Conservation (phyloP, 2,329 filamentous ascomycete species). For the Trichoderma guizhouense region DNA sequence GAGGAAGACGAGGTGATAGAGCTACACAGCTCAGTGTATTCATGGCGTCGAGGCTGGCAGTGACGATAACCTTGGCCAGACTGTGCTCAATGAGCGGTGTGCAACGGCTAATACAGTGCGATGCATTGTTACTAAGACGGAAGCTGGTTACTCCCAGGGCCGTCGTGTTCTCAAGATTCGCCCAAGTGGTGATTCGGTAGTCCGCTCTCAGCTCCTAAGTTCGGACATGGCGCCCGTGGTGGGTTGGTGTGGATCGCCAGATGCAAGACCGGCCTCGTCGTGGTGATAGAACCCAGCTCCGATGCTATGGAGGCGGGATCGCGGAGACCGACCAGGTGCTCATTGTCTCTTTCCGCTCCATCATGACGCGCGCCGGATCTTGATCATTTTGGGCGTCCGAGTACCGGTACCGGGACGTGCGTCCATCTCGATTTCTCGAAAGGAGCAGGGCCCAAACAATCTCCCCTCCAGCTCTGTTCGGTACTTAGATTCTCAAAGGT, state of each 20-base stretch:
- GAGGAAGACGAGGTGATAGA: background rate
- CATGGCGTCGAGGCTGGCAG: conserved; percentile 23
- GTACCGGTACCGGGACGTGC: background rate
- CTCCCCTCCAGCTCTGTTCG: background rate
- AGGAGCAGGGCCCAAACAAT: conserved; percentile 2
- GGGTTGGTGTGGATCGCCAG: conserved; percentile 15
- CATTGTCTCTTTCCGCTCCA: conserved; percentile 22
- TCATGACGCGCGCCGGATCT: conserved; percentile 14
- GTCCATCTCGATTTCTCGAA: background rate
- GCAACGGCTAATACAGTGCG: conserved; percentile 29
- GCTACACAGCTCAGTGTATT: background rate
- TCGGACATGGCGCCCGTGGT: conserved; percentile 13
- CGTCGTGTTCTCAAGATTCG: background rate
- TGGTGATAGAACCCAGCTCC: conserved; percentile 21
- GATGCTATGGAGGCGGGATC: conserved; percentile 32
- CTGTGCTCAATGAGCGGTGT: conserved; percentile 20
- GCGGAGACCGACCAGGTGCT: conserved; percentile 30
- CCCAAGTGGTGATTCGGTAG: background rate
- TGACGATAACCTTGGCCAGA: conserved; percentile 21
- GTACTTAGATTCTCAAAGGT: background rate
- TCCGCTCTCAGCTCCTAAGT: conserved; percentile 11
- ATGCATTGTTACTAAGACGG: background rate
- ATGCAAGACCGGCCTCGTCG: conserved; percentile 8
- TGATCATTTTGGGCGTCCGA: background rate
- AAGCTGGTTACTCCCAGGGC: background rate